These are phyloP conservation scores for Penicillium digitatum DNA, from an alignment of 2,329 filamentous ascomycete genomes.

Conservation along the genomic window DNA sequence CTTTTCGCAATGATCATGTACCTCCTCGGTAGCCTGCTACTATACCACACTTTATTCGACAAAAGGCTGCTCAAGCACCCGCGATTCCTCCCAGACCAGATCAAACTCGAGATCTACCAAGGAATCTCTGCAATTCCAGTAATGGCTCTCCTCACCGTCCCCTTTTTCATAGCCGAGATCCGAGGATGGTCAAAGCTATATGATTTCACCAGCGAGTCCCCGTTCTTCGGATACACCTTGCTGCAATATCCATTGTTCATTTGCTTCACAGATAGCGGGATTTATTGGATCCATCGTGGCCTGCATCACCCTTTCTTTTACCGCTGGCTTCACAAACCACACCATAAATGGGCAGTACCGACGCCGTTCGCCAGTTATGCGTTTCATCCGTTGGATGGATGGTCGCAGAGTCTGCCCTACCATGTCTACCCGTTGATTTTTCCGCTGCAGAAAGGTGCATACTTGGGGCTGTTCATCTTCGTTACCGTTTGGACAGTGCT, in stretches of 20 bases:
- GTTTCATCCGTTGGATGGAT: constrained; percentile 92
- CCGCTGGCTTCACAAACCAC: constrained; percentile 87
- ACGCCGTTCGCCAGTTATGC: constrained; percentile 88
- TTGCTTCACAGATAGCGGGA: constrained; percentile 77
- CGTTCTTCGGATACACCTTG: constrained; percentile 70
- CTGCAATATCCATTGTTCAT: constrained; percentile 84
- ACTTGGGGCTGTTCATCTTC: constrained; percentile 78
- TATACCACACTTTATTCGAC: constrained; percentile 86
- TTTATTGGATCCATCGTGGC: constrained; percentile 86
- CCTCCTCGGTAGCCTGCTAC: constrained; percentile 74
- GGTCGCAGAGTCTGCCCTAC: constrained; percentile 80
- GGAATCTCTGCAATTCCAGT: constrained; percentile 69
- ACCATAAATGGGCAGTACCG: constrained; percentile 99
- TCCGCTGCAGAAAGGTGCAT: constrained; percentile 85
- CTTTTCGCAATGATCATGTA: constrained; percentile 78
- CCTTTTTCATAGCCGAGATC: constrained; percentile 77
- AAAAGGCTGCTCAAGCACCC: constrained; percentile 82
- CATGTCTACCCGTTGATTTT: constrained; percentile 89
- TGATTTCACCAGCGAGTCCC: constrained; percentile 67
- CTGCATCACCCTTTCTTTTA: constrained; percentile 77
- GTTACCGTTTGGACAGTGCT: constrained; percentile 96
- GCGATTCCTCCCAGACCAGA: constrained; percentile 89
- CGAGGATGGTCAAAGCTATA: constrained; percentile 83
- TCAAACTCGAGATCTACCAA: constrained; percentile 77
- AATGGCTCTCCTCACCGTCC: constrained; percentile 75